phyloP scores from a whole-genome alignment of 2,329 filamentous ascomycete species.

The Ophiostoma piceae region DNA sequence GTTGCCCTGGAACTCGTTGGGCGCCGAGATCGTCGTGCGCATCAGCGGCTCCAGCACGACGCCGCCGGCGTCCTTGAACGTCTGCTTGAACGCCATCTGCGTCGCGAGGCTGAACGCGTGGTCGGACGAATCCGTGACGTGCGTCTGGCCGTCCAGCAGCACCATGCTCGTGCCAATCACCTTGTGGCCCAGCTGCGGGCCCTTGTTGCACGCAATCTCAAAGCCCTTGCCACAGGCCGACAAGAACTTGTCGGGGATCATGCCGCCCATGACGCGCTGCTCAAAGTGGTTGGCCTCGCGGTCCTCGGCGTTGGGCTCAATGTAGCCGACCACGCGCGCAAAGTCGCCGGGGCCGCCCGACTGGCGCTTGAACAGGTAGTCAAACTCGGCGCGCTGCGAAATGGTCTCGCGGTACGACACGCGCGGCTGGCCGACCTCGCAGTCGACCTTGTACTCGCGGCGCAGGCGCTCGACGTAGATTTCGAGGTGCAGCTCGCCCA shows the following conservation, averaged over 20 bases:
- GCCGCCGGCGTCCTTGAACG: conserved; percentile 74
- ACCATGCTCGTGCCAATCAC: conserved; percentile 88
- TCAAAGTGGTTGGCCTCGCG: conserved; percentile 76
- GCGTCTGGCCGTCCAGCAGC: conserved; percentile 91
- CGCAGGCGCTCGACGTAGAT: conserved; percentile 97
- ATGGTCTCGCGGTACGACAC: conserved; percentile 97
- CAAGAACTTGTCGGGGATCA: conserved; percentile 92
- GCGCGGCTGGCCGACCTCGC: conserved; percentile 90
- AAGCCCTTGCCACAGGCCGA: conserved; percentile 95
- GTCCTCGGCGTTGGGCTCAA: conserved; percentile 71
- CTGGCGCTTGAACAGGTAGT: conserved; percentile 92
- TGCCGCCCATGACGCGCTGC: conserved; percentile 79
- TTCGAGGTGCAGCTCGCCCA: conserved; percentile 95
- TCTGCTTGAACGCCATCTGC: conserved; percentile 93
- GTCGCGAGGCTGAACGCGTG: conserved; percentile 92
- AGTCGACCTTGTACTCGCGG: conserved; percentile 94
- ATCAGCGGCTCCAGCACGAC: conserved; percentile 91
- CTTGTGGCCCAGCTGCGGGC: conserved; percentile 85
- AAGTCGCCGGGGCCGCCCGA: conserved; percentile 93
- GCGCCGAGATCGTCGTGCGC: conserved; percentile 96
- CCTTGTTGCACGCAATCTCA: conserved; percentile 72
- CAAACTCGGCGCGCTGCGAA: conserved; percentile 71
- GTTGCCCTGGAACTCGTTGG: conserved; percentile 95
- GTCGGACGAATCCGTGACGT: conserved; percentile 97
- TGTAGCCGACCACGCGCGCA: conserved; percentile 82